Percentiles rank a stretch among this genome's conserved stretches.
phyloP scores from a whole-genome alignment of 202 grass and related monocot genomes.

The Schoenoplectus triqueter region DNA sequence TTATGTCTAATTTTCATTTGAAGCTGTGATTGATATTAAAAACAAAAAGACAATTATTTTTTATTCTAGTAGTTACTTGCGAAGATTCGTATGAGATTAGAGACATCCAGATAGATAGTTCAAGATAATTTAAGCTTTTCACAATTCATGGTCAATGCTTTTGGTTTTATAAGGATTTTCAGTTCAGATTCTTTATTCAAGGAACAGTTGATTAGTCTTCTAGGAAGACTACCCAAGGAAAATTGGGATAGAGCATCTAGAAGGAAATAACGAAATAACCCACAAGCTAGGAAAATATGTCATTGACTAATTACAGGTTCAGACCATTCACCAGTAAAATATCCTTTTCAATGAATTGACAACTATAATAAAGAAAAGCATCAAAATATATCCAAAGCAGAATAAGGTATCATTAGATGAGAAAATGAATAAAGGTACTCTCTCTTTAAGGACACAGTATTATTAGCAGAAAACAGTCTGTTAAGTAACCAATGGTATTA shows the following conservation, averaged over 20 bases:
- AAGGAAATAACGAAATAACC: neutral
- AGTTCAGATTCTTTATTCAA: neutral
- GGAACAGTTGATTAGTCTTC: neutral
- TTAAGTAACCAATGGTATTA: too few species aligned
- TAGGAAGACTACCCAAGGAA: neutral
- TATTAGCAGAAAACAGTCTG: too few species aligned
- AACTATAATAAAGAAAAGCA: neutral
- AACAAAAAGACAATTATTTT: neutral
- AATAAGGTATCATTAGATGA: neutral
- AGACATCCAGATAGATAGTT: neutral
- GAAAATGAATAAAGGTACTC: neutral
- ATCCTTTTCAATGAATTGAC: neutral
- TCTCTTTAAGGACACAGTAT: too few species aligned
- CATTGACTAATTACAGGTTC: conserved; percentile 10
- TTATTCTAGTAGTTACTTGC: neutral
- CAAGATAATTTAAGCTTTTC: neutral
- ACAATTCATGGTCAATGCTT: neutral
- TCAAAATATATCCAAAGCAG: neutral
- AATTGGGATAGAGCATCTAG: neutral
- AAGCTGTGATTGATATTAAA: neutral
- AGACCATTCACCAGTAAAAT: conserved; percentile 7
- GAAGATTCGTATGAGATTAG: neutral
- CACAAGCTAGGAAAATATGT: conserved; percentile 7
- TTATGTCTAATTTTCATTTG: neutral
- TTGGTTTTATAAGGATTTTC: neutral